Conservation (phyloP, 441 rosid genomes). For the Kokia cookei region DNA sequence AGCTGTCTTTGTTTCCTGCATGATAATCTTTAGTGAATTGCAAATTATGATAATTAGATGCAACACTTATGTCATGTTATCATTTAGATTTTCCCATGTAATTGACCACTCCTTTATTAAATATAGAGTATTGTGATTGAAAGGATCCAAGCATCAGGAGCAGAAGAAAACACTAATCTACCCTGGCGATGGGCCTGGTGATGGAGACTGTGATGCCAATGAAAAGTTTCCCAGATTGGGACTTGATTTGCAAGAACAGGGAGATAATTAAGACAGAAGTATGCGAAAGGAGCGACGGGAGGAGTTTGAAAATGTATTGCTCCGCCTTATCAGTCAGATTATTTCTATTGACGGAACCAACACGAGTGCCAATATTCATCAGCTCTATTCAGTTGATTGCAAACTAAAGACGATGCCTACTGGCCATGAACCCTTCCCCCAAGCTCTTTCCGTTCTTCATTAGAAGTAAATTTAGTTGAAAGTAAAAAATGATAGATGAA, state of each 20-base stretch:
- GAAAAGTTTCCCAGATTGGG: not conserved
- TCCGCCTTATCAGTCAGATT: not conserved
- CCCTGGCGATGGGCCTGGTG: not conserved
- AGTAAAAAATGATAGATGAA: not conserved
- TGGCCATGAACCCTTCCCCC: constrained; percentile 20
- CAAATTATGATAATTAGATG: no score
- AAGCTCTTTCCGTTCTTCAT: not conserved
- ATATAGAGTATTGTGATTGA: constrained; percentile 48
- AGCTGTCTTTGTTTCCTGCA: no score
- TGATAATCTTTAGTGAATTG: no score
- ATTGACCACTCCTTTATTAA: not conserved
- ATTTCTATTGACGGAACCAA: constrained; percentile 7
- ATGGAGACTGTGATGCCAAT: not conserved
- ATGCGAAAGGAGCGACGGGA: not conserved
- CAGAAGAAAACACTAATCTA: not conserved
- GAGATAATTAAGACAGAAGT: not conserved
- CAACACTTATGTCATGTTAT: not conserved
- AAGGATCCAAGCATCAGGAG: constrained; percentile 9
- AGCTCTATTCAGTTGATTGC: constrained; percentile 33
- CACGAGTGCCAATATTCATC: not conserved
- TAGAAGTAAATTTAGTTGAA: not conserved
- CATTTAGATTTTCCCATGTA: not conserved
- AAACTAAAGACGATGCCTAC: constrained; percentile 39
- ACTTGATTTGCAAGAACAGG: not conserved
- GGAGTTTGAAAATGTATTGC: not conserved